These are phyloP conservation scores for Apostasia shenzhenica DNA, from an alignment of 106 monocot species.

Conservation along the genomic window DNA sequence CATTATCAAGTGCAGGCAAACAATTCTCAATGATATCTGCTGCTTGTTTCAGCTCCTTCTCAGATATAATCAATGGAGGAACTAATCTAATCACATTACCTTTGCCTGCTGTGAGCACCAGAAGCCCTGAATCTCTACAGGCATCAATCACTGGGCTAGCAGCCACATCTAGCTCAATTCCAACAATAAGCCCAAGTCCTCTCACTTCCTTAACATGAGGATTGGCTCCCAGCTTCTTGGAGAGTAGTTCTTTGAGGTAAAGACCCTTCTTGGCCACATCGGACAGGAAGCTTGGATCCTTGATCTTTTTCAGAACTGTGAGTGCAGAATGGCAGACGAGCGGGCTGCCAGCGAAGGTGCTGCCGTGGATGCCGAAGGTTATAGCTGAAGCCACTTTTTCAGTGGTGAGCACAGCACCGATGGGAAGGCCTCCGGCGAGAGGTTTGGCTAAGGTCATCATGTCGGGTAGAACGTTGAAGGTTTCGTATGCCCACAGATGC, in stretches of 20 bases:
- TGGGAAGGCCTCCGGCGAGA: conserved; percentile 77
- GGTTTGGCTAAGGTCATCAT: conserved; percentile 98
- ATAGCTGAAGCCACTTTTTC: conserved; percentile 63
- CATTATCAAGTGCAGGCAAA: conserved; percentile 50
- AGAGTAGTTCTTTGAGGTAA: conserved; percentile 55
- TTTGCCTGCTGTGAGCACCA: conserved; percentile 81
- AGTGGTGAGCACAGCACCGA: conserved; percentile 58
- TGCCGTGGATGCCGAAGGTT: conserved; percentile 64
- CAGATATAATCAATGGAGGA: conserved; percentile 76
- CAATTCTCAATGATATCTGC: conserved; percentile 47
- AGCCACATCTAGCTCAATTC: conserved; percentile 71
- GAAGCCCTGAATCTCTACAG: conserved; percentile 55
- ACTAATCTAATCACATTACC: conserved; percentile 80
- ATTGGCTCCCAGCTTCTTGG: conserved; percentile 32
- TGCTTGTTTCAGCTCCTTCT: conserved; percentile 61
- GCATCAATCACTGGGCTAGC: conserved; percentile 60
- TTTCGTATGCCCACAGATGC: conserved; percentile 80
- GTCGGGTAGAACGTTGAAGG: conserved; percentile 51
- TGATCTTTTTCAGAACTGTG: conserved; percentile 65
- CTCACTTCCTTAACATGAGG: conserved; percentile 65
- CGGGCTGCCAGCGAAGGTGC: conserved; percentile 79
- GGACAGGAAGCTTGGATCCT: conserved; percentile 48
- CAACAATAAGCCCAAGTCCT: conserved; percentile 70
- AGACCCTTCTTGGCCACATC: conserved; percentile 54
- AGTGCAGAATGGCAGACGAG: conserved; percentile 72